phyloP scores from a whole-genome alignment of 352 stramenopile genomes.

The Phytophthora citricola region DNA sequence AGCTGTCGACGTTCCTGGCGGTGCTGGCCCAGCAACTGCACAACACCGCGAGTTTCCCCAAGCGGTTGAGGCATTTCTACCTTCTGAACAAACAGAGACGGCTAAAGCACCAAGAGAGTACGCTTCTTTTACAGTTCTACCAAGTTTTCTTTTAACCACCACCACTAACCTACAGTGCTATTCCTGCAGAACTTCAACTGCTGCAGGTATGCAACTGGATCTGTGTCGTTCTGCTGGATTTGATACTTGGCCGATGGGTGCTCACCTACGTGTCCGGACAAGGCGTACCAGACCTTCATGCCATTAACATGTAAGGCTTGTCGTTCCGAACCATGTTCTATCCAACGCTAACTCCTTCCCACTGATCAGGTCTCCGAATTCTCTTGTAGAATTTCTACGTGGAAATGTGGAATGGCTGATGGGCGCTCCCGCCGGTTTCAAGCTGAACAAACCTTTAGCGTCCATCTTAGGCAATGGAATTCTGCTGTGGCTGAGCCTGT shows the following conservation, averaged over 20 bases:
- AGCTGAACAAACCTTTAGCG: slow-evolving; percentile 91
- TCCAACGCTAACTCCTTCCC: neutral
- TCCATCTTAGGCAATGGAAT: slow-evolving; percentile 88
- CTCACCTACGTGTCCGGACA: slow-evolving; percentile 19
- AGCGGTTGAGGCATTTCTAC: slow-evolving; percentile 36
- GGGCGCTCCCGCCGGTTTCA: slow-evolving; percentile 79
- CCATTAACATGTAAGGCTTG: slow-evolving; percentile 22
- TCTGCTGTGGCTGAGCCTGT: slow-evolving; percentile 79
- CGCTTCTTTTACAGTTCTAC: neutral
- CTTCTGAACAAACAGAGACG: slow-evolving; percentile 19
- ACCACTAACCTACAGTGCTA: slow-evolving; percentile 2
- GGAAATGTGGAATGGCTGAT: slow-evolving; percentile 79
- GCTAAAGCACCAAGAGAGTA: slow-evolving; percentile 48
- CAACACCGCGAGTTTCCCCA: slow-evolving; percentile 37
- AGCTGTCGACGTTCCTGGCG: slow-evolving; percentile 49
- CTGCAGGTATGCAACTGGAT: slow-evolving; percentile 47
- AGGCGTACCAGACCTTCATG: slow-evolving; percentile 12
- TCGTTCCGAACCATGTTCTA: neutral
- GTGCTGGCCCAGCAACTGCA: slow-evolving; percentile 42
- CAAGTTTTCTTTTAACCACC: too few relatives aligned
- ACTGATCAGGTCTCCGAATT: slow-evolving; percentile 31
- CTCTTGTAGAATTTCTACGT: slow-evolving; percentile 54
- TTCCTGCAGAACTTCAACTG: slow-evolving; percentile 29
- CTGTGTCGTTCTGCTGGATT: slow-evolving; percentile 41
- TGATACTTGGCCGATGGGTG: slow-evolving; percentile 31